Evolutionary conservation across 495 filamentous ascomycete species (phyloP), one percentile per base, ranked within the genome.

Genomic region (Baudoinia panamericana): DNA sequence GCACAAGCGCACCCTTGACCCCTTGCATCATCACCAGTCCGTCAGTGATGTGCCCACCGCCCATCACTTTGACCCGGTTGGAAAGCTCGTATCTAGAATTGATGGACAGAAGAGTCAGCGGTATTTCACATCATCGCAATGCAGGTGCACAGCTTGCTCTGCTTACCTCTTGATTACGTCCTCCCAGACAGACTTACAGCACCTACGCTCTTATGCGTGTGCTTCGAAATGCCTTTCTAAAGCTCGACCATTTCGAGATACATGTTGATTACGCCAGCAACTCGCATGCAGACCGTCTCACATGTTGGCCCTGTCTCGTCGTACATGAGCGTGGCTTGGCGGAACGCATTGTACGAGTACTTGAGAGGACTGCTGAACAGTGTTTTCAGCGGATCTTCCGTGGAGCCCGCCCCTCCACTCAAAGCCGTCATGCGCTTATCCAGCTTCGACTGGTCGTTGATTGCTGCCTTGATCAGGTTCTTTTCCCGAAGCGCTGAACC

Each of bases 281-380:
- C 65, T 0, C 57, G 28, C 10, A 63, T 38, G 51, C 74, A 78
- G 22, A 68, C 2, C 0, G 4, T 21, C 11, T 76, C 62, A 41
- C 70, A 79, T 4, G 61, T 49, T 7, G 57, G 39, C n/a, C n/a
- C n/a, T n/a, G n/a, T n/a, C n/a, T n/a, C n/a, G n/a, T 75, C 70
- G 51, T 73, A 76, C 5, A 77, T 48, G 36, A 78, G 50, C 22
- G 57, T 57, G 1, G 68, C 71, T 43, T 81, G 72, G 6, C 67
- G 63, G 46, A 80, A 78, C 0, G 69, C 70, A 16, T 46, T 55
- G 42, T 75, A 72, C 1, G 72, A 67, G 52, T 79, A 74, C 42
- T 71, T 43, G 4, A 53, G 11, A 20, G 10, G 7, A 11, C 16
- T 6, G 29, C 60, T 56, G 52, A 80, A 77, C 12, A 79, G 23